phyloP scores from a whole-genome alignment of 148 eudicot genomes.

The Rhododendron ferrugineum region DNA sequence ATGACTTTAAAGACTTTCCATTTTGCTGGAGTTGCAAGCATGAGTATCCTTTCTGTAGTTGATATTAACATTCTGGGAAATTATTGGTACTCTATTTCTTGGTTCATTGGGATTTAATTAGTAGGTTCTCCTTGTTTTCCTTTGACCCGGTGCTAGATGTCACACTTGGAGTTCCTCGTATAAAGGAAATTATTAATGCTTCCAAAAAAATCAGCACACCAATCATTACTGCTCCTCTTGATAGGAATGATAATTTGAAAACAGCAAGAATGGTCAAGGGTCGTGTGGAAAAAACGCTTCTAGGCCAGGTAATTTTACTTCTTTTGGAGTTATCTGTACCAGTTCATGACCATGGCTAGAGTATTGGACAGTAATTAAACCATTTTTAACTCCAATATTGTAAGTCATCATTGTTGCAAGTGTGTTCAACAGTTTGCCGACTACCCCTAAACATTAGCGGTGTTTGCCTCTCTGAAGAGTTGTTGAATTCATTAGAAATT shows the following conservation, averaged over 20 bases:
- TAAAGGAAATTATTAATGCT: slow-evolving; percentile 83
- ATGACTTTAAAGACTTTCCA: slow-evolving; percentile 98
- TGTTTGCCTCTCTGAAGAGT: neutral
- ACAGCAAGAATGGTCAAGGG: slow-evolving; percentile 56
- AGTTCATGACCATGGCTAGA: neutral
- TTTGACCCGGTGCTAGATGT: slow-evolving; percentile 75
- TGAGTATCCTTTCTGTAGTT: slow-evolving; percentile 67
- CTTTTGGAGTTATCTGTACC: neutral
- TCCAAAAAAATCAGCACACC: slow-evolving; percentile 92
- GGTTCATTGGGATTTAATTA: neutral
- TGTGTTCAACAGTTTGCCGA: neutral
- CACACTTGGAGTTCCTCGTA: slow-evolving; percentile 97
- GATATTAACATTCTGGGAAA: neutral
- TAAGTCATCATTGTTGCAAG: neutral
- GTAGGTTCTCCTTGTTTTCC: slow-evolving; percentile 12
- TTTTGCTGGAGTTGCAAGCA: slow-evolving; percentile 99
- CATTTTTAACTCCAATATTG: neutral
- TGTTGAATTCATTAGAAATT: neutral
- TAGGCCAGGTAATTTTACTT: slow-evolving; percentile 59
- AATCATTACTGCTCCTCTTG: slow-evolving; percentile 65
- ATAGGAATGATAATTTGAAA: slow-evolving; percentile 28
- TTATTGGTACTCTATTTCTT: neutral
- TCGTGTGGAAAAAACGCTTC: slow-evolving; percentile 72
- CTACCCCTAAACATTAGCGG: neutral
- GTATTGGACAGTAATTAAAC: neutral